phyloP scores from a whole-genome alignment of 176 grass and related monocot species.

The Paspalum notatum region DNA sequence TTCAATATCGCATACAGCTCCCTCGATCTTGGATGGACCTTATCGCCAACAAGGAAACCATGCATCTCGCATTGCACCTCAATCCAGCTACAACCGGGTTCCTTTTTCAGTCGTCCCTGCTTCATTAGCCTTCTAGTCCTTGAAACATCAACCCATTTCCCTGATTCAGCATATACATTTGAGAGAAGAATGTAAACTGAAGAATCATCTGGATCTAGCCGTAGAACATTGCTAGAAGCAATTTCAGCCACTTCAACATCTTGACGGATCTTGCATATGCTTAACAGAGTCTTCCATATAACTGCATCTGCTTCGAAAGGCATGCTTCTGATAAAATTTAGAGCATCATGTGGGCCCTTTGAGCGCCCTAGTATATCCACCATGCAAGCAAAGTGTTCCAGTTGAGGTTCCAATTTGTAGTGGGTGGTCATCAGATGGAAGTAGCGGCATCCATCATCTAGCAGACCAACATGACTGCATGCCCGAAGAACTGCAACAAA shows the following conservation, averaged over 20 bases:
- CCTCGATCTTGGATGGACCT: conserved; percentile 55
- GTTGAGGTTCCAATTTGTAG: conserved; percentile 75
- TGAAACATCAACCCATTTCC: conserved; percentile 72
- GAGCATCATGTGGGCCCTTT: conserved; percentile 66
- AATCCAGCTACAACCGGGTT: conserved; percentile 93
- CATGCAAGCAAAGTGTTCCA: conserved; percentile 89
- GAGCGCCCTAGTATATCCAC: conserved; percentile 82
- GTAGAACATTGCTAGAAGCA: conserved; percentile 62
- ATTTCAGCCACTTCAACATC: conserved; percentile 77
- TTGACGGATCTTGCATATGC: conserved; percentile 66
- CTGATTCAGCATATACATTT: conserved; percentile 69
- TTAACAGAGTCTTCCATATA: conserved; percentile 79
- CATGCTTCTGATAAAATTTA: conserved; percentile 69
- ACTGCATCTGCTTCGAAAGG: conserved; percentile 75
- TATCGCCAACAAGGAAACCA: conserved; percentile 75
- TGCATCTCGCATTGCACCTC: conserved; percentile 76
- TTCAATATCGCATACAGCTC: conserved; percentile 73
- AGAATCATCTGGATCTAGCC: conserved; percentile 69
- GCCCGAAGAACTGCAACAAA: conserved; percentile 83
- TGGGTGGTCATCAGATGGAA: conserved; percentile 66
- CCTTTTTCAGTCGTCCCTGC: conserved; percentile 71
- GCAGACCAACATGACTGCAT: conserved; percentile 78
- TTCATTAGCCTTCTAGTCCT: conserved; percentile 73
- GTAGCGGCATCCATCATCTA: conserved; percentile 67
- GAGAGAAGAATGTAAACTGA: conserved; percentile 75